phyloP scores from a whole-genome alignment of 768 basidiomycete species.

The Lactifluus subvellereus region DNA sequence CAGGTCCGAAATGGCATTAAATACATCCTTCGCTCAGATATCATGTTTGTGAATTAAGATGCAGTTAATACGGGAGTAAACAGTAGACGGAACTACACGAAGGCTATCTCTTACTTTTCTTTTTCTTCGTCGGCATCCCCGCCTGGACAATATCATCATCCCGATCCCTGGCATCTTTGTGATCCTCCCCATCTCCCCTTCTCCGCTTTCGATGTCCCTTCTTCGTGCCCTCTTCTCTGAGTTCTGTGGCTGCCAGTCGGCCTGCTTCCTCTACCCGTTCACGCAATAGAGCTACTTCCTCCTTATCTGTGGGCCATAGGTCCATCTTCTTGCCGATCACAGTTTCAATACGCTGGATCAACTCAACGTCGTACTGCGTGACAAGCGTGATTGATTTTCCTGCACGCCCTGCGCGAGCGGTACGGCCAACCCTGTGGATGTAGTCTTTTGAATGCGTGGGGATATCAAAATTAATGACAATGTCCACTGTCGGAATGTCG shows the following conservation, averaged over 20 bases:
- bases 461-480: slow-evolving; percentile 97
- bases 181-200: slow-evolving; percentile 42
- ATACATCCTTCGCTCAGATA: slow-evolving; percentile 67
- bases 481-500: slow-evolving; percentile 92
- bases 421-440: slow-evolving; percentile 96
- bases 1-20: slow-evolving; percentile 55
- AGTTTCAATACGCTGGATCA: slow-evolving; percentile 89
- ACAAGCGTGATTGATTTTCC: slow-evolving; percentile 98
- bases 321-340: slow-evolving; percentile 92
- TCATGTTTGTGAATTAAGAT: slow-evolving; percentile 53
- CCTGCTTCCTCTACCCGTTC: slow-evolving; percentile 89
- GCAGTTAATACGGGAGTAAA: background rate
- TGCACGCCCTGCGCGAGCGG: slow-evolving; percentile 94
- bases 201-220: slow-evolving; percentile 46
- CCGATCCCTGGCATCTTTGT: slow-evolving; percentile 73
- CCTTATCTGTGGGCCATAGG: slow-evolving; percentile 77
- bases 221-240: slow-evolving; percentile 66
- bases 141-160: slow-evolving; percentile 93
- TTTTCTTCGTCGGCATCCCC: slow-evolving; percentile 70
- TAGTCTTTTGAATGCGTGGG: slow-evolving; percentile 99
- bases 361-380: slow-evolving; percentile 97
- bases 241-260: slow-evolving; percentile 65
- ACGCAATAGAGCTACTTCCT: slow-evolving; percentile 79
- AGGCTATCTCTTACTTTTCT: slow-evolving; percentile 42
- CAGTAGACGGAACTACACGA: background rate